Evolutionary conservation across 2,329 filamentous ascomycete species (phyloP), one percentile per base, ranked within the genome.

Genomic region (Epichloe sylvatica): DNA sequence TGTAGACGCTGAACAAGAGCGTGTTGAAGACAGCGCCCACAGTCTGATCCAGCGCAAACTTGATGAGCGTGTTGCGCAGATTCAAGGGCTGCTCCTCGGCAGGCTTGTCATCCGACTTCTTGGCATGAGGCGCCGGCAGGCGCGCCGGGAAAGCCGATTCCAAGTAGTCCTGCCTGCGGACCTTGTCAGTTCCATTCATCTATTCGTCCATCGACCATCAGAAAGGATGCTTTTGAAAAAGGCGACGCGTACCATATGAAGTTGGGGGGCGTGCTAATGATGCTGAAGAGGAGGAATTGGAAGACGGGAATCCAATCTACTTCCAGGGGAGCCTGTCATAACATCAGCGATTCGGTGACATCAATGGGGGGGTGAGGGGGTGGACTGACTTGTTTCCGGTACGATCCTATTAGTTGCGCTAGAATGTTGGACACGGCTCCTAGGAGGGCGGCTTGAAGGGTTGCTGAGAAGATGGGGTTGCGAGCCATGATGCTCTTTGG

Each of bases 221-320:
- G 1, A 9, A 11, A 11, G 8, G 25, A 7, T 12, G 7, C 23
- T 5, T 45, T 12, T 25, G 35, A n/a, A 15, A 15, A 15, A 15
- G 25, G 21, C 12, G 33, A 13, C 8, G 64, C 68, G 57, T 64
- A 80, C 89, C 88, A 95, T 58, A 86, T 62, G 61, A 88, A 86
- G 67, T 96, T 96, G 42, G 85, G 85, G 89, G 89, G 88, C 39
- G 82, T 84, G 64, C 76, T 83, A 52, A 94, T 62, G 35, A 86
- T 61, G 55, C 82, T 78, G 70, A 83, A 94, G 48, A 87, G 60
- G 47, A 86, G 68, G 66, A 94, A 95, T 62, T 89, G 85, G 56
- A 89, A 68, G 41, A 94, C 73, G 4, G 84, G 79, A 5, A 76
- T 67, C 66, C 75, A 74, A 65, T 89, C 78, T 57, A 94, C 70